phyloP scores from a whole-genome alignment of 1,139 yeast genomes.

The Geotrichum fermentans region DNA sequence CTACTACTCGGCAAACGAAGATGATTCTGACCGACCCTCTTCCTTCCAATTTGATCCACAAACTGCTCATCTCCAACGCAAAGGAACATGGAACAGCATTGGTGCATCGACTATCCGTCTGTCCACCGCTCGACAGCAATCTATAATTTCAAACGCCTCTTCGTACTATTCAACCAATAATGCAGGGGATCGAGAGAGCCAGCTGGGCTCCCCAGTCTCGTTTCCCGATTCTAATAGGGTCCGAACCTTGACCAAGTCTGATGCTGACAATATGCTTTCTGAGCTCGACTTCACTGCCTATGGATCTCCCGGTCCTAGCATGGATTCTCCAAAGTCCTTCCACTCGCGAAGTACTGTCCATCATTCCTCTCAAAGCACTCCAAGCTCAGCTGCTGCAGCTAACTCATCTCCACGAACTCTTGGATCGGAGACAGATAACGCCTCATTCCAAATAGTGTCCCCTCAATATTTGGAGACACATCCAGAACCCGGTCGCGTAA shows the following conservation, averaged over 20 bases:
- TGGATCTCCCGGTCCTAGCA: neutral
- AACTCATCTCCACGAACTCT: neutral
- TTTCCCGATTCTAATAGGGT: neutral
- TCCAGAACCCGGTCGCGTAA: neutral
- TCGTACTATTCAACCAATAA: constrained; percentile 2
- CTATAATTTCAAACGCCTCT: neutral
- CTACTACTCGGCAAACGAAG: constrained; percentile 4
- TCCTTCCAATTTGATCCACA: neutral
- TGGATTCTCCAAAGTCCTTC: constrained; percentile 8
- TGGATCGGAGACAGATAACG: neutral
- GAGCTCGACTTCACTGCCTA: neutral
- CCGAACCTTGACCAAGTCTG: neutral
- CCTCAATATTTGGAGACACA: neutral
- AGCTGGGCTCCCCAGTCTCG: neutral
- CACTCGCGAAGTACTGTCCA: neutral
- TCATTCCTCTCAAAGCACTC: neutral
- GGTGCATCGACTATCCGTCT: constrained; percentile 6
- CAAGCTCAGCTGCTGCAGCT: neutral
- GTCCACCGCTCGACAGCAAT: neutral
- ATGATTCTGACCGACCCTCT: neutral
- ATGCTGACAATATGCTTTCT: neutral
- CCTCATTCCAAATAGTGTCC: neutral
- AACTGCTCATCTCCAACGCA: neutral
- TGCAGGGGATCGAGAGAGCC: neutral
- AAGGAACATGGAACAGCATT: constrained; percentile 2